Evolutionary conservation across 768 basidiomycete genomes (phyloP).

Genomic region (Suillus lakei): DNA sequence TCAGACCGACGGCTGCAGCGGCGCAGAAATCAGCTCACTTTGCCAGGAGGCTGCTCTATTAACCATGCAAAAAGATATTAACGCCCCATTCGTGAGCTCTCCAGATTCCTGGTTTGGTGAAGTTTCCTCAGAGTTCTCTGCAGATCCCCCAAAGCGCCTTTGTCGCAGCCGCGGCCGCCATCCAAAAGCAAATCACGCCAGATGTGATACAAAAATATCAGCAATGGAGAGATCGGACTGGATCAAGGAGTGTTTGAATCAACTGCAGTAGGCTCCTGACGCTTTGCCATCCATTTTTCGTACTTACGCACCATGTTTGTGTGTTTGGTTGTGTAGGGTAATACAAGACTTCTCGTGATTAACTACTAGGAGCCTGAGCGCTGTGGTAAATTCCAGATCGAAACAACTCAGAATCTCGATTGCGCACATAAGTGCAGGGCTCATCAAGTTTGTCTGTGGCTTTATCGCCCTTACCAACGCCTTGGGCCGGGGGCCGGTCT

Average conservation of each 20-base stretch:
- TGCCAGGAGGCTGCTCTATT: constrained; percentile 96
- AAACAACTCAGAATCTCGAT: background rate
- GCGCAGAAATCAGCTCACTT: constrained; percentile 89
- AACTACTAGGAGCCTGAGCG: background rate
- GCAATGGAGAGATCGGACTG: constrained; percentile 59
- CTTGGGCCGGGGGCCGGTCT: constrained; percentile 1
- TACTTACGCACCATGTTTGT: background rate
- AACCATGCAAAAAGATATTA: constrained; percentile 88
- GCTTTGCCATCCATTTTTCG: constrained; percentile 9
- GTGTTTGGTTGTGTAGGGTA: background rate
- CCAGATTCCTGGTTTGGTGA: background rate
- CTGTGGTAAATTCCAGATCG: background rate
- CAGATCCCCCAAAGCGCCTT: constrained; percentile 83
- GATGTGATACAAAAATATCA: constrained; percentile 74
- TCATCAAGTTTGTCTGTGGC: background rate
- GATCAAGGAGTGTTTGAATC: constrained; percentile 20
- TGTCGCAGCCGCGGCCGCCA: constrained; percentile 67
- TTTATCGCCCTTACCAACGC: background rate
- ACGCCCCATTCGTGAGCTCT: constrained; percentile 69
- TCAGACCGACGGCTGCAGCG: constrained; percentile 94
- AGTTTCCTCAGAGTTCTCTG: constrained; percentile 3
- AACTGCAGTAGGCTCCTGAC: constrained; percentile 1
- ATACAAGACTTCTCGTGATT: constrained; percentile 7
- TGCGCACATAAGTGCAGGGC: background rate
- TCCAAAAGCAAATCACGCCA: constrained; percentile 85